Base-by-base conservation (phyloP, 768 basidiomycete species). In the Paxillus involutus region DNA sequence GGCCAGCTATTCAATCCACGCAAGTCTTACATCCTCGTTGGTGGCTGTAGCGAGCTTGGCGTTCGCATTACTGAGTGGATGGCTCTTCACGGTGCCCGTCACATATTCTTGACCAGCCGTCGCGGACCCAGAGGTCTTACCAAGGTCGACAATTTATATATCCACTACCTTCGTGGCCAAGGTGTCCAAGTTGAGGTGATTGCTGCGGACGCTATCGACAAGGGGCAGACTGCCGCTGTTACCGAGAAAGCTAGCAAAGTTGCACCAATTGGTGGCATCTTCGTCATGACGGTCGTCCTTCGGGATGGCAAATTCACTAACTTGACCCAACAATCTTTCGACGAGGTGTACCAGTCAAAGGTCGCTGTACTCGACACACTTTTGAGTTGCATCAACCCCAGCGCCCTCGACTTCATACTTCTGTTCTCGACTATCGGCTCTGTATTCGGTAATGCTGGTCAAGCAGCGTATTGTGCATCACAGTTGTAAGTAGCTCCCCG, bases 201-300 rank as follows among this genome's bases (percentile, higher is more conserved):
- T 14, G 64, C 70, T 8, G 63, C 67, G 30, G 62, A 67, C 37
- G 67, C 70, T 8, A 40, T 53, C 11, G 56, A 60, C 51, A 59
- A 53, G 43, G 58, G 5, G 29, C 63, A 69, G 12, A 71, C 66
- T 5, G 52, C 62, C 8, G 29, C 51, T 3, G 58, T 72, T 52
- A 44, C 69, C 32, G 57, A 63, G 24, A 51, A 52, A 5, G 61
- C 70, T 1, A 54, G 58, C 41, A 53, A 60, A 19, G 56, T 42
- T 6, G 66, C 68, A 2, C 61, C 67, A 2, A 63, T 72, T 21
- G 71, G 71, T 40, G 71, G 71, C 29, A 51, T 69, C 47, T 63
- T 72, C 37, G 59, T 72, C 43, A 72, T 72, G 71, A 69, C 70
- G 1, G 64, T 70, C 21, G 69, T 72, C 24, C 71, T 72, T 41